Evolutionary conservation across 306 rosid species (phyloP).

Genomic region (Urtica urens): DNA sequence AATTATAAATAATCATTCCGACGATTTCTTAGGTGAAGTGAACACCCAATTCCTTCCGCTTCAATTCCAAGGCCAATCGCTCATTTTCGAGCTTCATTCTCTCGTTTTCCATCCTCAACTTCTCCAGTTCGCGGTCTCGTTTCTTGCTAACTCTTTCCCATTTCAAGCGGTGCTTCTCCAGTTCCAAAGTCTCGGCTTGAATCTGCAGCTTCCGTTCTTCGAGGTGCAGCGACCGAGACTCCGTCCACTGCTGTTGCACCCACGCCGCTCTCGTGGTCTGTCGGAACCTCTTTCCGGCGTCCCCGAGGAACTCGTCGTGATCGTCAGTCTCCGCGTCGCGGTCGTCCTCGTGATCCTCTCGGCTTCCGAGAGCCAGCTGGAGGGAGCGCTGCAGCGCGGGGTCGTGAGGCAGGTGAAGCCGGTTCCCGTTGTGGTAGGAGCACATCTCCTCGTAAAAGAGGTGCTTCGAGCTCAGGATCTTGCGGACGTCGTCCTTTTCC

Average conservation of each 20-base stretch:
- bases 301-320: constrained; percentile 41
- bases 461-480: constrained; percentile 77
- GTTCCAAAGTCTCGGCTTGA: constrained; percentile 61
- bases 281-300: constrained; percentile 42
- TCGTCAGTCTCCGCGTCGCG: constrained; percentile 55
- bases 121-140: constrained; percentile 72
- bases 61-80: constrained; percentile 51
- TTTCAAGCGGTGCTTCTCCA: constrained; percentile 67
- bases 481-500: constrained; percentile 75
- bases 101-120: constrained; percentile 67
- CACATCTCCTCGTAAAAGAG: constrained; percentile 91
- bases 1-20: constrained; percentile 15
- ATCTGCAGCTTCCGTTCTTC: constrained; percentile 82
- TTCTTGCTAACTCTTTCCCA: constrained; percentile 78
- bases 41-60: constrained; percentile 45
- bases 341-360: constrained; percentile 68
- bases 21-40: constrained; percentile 35
- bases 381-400: constrained; percentile 70
- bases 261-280: constrained; percentile 37
- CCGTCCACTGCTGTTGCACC: constrained; percentile 65
- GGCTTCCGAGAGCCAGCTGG: constrained; percentile 57
- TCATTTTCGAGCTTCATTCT: constrained; percentile 85
- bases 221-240: constrained; percentile 48
- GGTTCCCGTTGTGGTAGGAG: constrained; percentile 75
- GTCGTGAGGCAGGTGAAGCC: constrained; percentile 86